Evolutionary conservation across 164 flowering plant genomes (phyloP).

Genomic region (Annona cherimola): DNA sequence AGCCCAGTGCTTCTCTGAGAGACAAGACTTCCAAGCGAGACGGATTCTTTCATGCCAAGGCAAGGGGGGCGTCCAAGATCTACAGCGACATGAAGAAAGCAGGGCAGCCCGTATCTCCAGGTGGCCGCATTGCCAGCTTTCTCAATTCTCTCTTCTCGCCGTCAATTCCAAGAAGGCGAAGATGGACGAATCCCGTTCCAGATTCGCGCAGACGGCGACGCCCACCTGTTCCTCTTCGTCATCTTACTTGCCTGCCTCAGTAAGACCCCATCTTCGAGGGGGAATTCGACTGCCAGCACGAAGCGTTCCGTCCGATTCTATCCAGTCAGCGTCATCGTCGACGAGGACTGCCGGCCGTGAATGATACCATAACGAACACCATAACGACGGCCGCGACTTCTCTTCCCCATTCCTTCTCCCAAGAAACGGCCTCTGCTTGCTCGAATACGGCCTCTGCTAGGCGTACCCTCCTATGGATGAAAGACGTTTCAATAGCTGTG

Average conservation of each 20-base stretch:
- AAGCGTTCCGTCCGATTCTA: constrained; percentile 74
- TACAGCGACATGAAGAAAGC: constrained; percentile 75
- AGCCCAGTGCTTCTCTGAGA: too few species aligned
- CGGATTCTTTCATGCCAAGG: too few species aligned
- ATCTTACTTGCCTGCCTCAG: constrained; percentile 77
- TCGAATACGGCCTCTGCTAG: too few species aligned
- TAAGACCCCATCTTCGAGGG: constrained; percentile 56
- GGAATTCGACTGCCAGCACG: constrained; percentile 26
- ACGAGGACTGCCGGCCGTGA: constrained; percentile 54
- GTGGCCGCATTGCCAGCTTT: constrained; percentile 64
- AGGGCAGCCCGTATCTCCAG: constrained; percentile 79
- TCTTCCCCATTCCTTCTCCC: too few species aligned
- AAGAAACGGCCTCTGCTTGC: too few species aligned
- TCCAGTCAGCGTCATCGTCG: constrained; percentile 66
- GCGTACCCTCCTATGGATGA: too few species aligned
- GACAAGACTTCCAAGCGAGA: too few species aligned
- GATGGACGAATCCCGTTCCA: constrained; percentile 15
- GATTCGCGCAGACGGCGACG: too few species aligned
- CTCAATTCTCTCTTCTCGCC: constrained; percentile 64
- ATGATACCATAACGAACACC: too few species aligned
- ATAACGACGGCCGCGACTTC: too few species aligned
- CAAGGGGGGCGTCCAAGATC: constrained; percentile 49
- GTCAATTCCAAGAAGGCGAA: constrained; percentile 28
- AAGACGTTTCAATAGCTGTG: too few species aligned
- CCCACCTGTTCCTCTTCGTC: constrained; percentile 70